phyloP scores from a whole-genome alignment of 805 yeast species.

The Lipomyces chichibuensis region DNA sequence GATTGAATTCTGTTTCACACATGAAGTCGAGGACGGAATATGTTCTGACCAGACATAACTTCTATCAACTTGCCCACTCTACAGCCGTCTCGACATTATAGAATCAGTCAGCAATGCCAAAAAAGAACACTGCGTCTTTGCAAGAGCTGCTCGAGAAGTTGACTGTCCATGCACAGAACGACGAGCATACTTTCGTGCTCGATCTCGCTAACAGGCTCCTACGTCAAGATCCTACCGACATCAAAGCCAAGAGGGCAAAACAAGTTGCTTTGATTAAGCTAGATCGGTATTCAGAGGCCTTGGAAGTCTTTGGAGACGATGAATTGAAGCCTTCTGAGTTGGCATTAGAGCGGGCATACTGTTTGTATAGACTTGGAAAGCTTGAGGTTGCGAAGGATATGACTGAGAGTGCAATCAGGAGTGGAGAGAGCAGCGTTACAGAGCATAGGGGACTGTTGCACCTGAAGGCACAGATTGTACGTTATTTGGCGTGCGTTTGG shows the following conservation, averaged over 20 bases:
- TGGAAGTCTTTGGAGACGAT: slow-evolving; percentile 47
- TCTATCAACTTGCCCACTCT: background rate
- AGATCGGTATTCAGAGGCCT: slow-evolving; percentile 59
- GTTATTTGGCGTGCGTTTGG: background rate
- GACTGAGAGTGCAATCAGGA: slow-evolving; percentile 33
- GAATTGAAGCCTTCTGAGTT: slow-evolving; percentile 6
- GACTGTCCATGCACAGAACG: slow-evolving; percentile 46
- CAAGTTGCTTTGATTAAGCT: slow-evolving; percentile 62
- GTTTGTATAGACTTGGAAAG: slow-evolving; percentile 60
- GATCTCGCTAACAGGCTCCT: slow-evolving; percentile 43
- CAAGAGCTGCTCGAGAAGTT: slow-evolving; percentile 44
- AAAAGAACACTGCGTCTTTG: slow-evolving; percentile 18
- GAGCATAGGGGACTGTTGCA: slow-evolving; percentile 50
- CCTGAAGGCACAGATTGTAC: slow-evolving; percentile 55
- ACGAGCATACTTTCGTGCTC: slow-evolving; percentile 45
- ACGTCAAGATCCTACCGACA: slow-evolving; percentile 40
- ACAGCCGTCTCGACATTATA: background rate
- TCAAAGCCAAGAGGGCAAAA: slow-evolving; percentile 48
- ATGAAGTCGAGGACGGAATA: background rate
- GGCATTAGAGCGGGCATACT: slow-evolving; percentile 57
- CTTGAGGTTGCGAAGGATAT: slow-evolving; percentile 42
- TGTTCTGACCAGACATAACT: background rate
- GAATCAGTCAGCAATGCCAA: slow-evolving; percentile 17
- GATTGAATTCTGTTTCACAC: background rate
- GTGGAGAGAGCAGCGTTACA: slow-evolving; percentile 1